phyloP scores from a whole-genome alignment of 495 filamentous ascomycete species.

The Aspergillus homomorphus region DNA sequence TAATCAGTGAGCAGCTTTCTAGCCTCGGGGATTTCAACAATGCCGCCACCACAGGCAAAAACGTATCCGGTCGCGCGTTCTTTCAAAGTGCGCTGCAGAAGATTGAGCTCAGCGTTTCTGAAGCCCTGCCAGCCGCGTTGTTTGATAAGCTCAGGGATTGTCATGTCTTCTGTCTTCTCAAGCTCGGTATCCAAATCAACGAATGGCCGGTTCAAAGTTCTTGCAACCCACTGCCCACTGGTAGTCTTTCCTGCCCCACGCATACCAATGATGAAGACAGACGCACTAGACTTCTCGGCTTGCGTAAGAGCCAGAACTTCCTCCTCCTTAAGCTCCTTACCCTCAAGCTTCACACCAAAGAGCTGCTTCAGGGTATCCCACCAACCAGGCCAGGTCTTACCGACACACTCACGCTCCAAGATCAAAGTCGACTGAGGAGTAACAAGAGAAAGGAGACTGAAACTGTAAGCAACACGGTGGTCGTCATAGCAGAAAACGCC shows the following conservation, averaged over 20 bases:
- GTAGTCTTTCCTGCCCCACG: slow-evolving; percentile 97
- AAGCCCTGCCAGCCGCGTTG: slow-evolving; percentile 85
- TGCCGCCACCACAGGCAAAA: slow-evolving; percentile 90
- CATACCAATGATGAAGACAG: slow-evolving; percentile 96
- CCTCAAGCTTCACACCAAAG: slow-evolving; percentile 72
- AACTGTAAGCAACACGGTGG: slow-evolving; percentile 97
- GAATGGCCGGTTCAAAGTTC: slow-evolving; percentile 69
- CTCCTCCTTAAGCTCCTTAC: slow-evolving; percentile 58
- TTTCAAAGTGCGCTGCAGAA: slow-evolving; percentile 68
- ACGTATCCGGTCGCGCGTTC: slow-evolving; percentile 74
- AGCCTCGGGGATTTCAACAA: slow-evolving; percentile 85
- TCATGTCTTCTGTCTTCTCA: slow-evolving; percentile 65
- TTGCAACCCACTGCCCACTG: slow-evolving; percentile 76
- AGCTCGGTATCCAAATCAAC: slow-evolving; percentile 86
- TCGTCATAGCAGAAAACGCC: slow-evolving; percentile 95
- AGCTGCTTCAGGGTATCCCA: slow-evolving; percentile 82
- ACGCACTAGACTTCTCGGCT: slow-evolving; percentile 45
- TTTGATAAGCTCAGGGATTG: slow-evolving; percentile 82
- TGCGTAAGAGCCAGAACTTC: slow-evolving; percentile 24
- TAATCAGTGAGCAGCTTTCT: slow-evolving; percentile 72
- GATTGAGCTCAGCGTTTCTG: slow-evolving; percentile 70
- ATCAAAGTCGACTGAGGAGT: slow-evolving; percentile 75
- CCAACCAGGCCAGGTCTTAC: slow-evolving; percentile 99
- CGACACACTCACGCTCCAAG: slow-evolving; percentile 85
- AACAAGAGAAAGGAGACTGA: slow-evolving; percentile 80